Conservation (phyloP, 2,329 filamentous ascomycete genomes). For the Colletotrichum limetticola region DNA sequence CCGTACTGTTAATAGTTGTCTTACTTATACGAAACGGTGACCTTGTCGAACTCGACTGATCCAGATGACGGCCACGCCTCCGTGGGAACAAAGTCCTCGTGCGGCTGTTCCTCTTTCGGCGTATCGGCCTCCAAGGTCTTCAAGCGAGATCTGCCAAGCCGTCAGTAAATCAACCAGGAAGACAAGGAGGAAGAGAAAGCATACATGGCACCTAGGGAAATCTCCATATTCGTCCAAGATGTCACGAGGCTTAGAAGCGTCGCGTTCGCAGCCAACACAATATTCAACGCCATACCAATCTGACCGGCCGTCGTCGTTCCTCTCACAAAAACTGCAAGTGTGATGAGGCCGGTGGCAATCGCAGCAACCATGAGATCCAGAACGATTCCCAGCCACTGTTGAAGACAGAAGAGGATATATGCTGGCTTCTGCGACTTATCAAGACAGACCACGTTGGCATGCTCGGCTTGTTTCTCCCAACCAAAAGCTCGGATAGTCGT, state of each 20-base stretch:
- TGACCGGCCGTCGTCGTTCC: slow-evolving; percentile 28
- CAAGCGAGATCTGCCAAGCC: slow-evolving; percentile 34
- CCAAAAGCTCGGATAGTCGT: slow-evolving; percentile 65
- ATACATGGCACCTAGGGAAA: slow-evolving; percentile 41
- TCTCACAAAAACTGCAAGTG: slow-evolving; percentile 48
- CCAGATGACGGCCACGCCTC: slow-evolving; percentile 47
- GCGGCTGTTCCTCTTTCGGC: slow-evolving; percentile 40
- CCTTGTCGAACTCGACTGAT: slow-evolving; percentile 44
- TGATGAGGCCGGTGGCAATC: slow-evolving; percentile 57
- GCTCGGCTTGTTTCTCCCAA: slow-evolving; percentile 57
- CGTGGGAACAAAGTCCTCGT: slow-evolving; percentile 37
- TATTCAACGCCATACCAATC: slow-evolving; percentile 39
- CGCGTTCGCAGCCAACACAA: slow-evolving; percentile 42
- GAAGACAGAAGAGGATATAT: slow-evolving; percentile 66
- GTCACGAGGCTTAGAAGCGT: slow-evolving; percentile 43
- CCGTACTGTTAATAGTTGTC: not conserved
- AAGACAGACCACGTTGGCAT: slow-evolving; percentile 58
- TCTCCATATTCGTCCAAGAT: slow-evolving; percentile 45
- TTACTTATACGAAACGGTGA: slow-evolving; percentile 45
- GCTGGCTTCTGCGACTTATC: slow-evolving; percentile 66
- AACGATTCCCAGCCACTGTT: slow-evolving; percentile 66
- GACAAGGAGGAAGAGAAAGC: not conserved
- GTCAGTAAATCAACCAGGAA: not conserved
- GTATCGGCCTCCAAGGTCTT: slow-evolving; percentile 42
- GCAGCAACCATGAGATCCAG: slow-evolving; percentile 60